Conservation (phyloP, 1,139 yeast species). For the Meyerozyma smithsonii region DNA sequence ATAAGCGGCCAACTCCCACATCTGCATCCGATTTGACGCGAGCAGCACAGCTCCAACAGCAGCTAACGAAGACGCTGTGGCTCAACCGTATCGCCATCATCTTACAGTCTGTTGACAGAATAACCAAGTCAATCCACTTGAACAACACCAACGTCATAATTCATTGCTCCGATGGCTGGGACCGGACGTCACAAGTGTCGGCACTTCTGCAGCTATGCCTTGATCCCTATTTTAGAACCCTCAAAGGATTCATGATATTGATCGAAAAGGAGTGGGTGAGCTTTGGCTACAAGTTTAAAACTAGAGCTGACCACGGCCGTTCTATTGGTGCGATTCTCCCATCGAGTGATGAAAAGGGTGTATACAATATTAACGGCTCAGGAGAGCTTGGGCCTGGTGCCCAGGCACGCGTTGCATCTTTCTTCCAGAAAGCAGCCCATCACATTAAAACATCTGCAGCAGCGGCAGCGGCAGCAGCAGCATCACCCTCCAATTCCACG, state of each 20-base stretch:
- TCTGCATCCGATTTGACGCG: constrained; percentile 10
- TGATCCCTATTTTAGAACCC: constrained; percentile 85
- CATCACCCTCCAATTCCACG: constrained; percentile 10
- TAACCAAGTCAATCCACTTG: constrained; percentile 73
- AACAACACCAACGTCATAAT: constrained; percentile 79
- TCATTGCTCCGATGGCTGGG: constrained; percentile 99
- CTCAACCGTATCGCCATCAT: constrained; percentile 64
- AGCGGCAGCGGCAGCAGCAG: constrained; percentile 14
- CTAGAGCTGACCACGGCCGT: constrained; percentile 72
- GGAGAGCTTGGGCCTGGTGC: constrained; percentile 6
- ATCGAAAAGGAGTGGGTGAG: constrained; percentile 95
- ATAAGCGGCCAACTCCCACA: constrained; percentile 35
- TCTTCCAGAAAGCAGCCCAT: constrained; percentile 40
- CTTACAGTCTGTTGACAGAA: constrained; percentile 70
- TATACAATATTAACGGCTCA: constrained; percentile 3
- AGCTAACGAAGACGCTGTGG: constrained; percentile 73
- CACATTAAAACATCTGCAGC: constrained; percentile 38
- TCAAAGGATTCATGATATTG: constrained; percentile 79
- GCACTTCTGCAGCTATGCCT: constrained; percentile 81
- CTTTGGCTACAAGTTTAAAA: constrained; percentile 87
- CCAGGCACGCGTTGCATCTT: constrained; percentile 19
- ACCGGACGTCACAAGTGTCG: constrained; percentile 85
- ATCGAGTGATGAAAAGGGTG: constrained; percentile 13
- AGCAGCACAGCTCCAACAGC: constrained; percentile 30
- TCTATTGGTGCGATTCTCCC: constrained; percentile 38